These are phyloP conservation scores for Lachnellula subtilissima DNA, from an alignment of 2,329 filamentous ascomycete genomes.

Conservation along the genomic window DNA sequence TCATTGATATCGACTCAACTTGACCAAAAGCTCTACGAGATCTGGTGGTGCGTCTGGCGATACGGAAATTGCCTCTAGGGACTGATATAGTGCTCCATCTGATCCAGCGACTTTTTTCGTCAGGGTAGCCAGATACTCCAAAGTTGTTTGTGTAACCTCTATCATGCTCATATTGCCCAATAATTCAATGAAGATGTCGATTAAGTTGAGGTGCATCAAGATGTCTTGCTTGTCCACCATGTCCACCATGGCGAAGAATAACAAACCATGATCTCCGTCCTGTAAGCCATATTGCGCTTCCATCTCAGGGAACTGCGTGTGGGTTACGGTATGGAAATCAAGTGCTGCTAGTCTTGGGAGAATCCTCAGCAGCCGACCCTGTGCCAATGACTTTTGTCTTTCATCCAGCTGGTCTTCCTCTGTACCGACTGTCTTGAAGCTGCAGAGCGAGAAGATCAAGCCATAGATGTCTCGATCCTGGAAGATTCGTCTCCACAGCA, in stretches of 20 bases:
- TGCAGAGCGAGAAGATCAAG: slow-evolving; percentile 40
- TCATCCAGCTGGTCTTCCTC: slow-evolving; percentile 24
- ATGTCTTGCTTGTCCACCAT: slow-evolving; percentile 33
- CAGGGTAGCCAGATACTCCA: slow-evolving; percentile 25
- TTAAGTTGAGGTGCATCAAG: slow-evolving; percentile 32
- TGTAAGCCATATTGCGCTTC: slow-evolving; percentile 20
- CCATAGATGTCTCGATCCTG: slow-evolving; percentile 40
- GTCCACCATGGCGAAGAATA: slow-evolving; percentile 29
- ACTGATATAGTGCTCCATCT: slow-evolving; percentile 25
- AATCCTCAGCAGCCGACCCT: slow-evolving; percentile 30
- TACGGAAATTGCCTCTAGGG: slow-evolving; percentile 25
- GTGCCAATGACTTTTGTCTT: slow-evolving; percentile 32
- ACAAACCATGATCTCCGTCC: slow-evolving; percentile 20
- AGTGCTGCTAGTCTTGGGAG: slow-evolving; percentile 29
- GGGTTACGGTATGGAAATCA: slow-evolving; percentile 26
- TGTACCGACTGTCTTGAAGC: slow-evolving; percentile 19
- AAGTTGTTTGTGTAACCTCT: slow-evolving; percentile 22
- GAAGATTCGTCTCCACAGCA: slow-evolving; percentile 51
- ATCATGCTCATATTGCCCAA: slow-evolving; percentile 28
- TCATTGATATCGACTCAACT: slow-evolving; percentile 17
- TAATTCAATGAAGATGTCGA: slow-evolving; percentile 31
- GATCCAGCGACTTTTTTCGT: slow-evolving; percentile 23
- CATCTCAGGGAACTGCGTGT: slow-evolving; percentile 25
- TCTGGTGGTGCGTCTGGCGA: slow-evolving; percentile 24
- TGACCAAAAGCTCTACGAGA: slow-evolving; percentile 25